Evolutionary conservation across 495 filamentous ascomycete species (phyloP).

Genomic region (Lasiosphaeriaceae sp.): DNA sequence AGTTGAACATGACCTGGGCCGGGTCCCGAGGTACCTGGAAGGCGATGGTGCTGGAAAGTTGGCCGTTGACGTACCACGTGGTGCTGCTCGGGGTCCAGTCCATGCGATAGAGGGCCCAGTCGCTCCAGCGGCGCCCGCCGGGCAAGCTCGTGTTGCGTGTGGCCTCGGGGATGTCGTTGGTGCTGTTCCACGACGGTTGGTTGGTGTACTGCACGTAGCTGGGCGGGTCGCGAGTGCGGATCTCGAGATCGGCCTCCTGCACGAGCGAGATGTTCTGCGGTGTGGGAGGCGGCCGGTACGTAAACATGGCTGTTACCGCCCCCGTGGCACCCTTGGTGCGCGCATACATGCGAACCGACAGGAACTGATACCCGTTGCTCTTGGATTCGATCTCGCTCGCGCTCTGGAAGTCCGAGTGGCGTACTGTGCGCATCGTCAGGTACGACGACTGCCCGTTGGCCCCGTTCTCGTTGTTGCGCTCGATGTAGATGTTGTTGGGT

Average conservation of each 20-base stretch:
- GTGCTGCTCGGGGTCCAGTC: constrained; percentile 63
- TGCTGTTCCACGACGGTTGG: constrained; percentile 54
- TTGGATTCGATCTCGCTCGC: constrained; percentile 62
- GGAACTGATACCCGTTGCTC: constrained; percentile 52
- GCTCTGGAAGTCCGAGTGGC: constrained; percentile 52
- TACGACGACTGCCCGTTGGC: constrained; percentile 47
- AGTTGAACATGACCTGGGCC: constrained; percentile 61
- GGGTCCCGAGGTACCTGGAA: constrained; percentile 61
- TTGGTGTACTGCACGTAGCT: constrained; percentile 66
- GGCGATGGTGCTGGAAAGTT: constrained; percentile 50
- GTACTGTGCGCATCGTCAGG: constrained; percentile 59
- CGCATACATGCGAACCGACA: constrained; percentile 59
- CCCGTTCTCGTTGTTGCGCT: constrained; percentile 33
- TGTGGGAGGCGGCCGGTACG: constrained; percentile 42
- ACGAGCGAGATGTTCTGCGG: constrained; percentile 35
- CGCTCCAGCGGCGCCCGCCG: constrained; percentile 49
- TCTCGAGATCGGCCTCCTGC: constrained; percentile 76
- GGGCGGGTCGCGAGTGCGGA: constrained; percentile 58
- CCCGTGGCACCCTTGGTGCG: constrained; percentile 50
- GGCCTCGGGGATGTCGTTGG: constrained; percentile 42
- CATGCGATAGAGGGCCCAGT: constrained; percentile 66
- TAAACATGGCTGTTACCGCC: constrained; percentile 69
- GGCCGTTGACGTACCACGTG: constrained; percentile 64
- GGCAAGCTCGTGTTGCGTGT: constrained; percentile 45
- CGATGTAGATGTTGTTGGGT: constrained; percentile 61